These are phyloP conservation scores for Talaromyces atroroseus DNA, from an alignment of 2,329 filamentous ascomycete genomes.

Conservation along the genomic window DNA sequence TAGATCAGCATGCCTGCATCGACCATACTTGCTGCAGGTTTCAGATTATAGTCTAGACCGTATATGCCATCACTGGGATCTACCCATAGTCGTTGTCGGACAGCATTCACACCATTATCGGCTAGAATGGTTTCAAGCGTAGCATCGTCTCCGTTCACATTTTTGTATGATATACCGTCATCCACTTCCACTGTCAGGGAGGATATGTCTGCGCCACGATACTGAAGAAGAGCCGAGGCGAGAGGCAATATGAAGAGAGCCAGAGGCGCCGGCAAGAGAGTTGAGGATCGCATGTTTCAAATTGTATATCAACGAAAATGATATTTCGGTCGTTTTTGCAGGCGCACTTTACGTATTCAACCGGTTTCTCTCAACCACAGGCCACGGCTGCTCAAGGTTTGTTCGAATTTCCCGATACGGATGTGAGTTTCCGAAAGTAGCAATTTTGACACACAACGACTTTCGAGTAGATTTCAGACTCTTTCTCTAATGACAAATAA, in stretches of 20 bases:
- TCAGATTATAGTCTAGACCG: conserved; percentile 64
- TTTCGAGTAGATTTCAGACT: not conserved
- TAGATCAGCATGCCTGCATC: conserved; percentile 57
- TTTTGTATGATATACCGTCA: conserved; percentile 57
- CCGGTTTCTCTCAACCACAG: not conserved
- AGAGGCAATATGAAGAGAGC: conserved; percentile 14
- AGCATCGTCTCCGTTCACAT: conserved; percentile 46
- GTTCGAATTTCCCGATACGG: not conserved
- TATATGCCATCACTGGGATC: conserved; percentile 61
- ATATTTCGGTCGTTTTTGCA: no score
- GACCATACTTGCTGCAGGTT: conserved; percentile 60
- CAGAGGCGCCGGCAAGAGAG: not conserved
- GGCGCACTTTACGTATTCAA: not conserved
- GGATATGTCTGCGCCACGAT: conserved; percentile 66
- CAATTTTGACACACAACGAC: not conserved
- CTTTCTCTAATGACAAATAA: not conserved
- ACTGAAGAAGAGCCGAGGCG: conserved; percentile 49
- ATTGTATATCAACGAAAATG: no score
- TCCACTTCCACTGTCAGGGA: conserved; percentile 60
- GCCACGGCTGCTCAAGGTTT: not conserved
- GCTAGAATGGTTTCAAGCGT: conserved; percentile 60
- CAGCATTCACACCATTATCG: conserved; percentile 60
- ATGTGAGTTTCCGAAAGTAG: conserved; percentile 5
- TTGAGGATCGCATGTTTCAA: not conserved
- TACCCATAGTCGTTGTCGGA: conserved; percentile 68